These are phyloP conservation scores for Ogataea minuta DNA, from an alignment of 805 yeast species.

Conservation along the genomic window DNA sequence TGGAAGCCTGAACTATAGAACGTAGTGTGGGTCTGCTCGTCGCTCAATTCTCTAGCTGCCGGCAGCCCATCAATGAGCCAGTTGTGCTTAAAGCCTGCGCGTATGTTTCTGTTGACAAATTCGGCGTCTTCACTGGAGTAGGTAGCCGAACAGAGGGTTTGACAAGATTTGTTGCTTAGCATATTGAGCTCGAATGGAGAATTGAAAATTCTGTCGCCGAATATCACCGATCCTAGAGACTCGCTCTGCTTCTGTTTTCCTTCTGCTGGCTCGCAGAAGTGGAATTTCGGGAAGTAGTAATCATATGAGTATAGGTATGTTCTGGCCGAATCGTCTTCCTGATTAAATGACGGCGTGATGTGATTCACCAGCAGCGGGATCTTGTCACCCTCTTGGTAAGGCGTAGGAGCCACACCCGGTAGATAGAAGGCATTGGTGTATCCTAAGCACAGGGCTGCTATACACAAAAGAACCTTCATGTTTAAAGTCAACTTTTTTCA, in stretches of 20 bases:
- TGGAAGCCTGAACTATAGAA: slow-evolving; percentile 82
- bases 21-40: slow-evolving; percentile 53
- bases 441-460: slow-evolving; percentile 9
- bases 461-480: slow-evolving; percentile 9
- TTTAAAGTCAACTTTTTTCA: slow-evolving; percentile 3
- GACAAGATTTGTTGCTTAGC: slow-evolving; percentile 71
- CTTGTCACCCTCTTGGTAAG: slow-evolving; percentile 67
- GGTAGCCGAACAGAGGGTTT: slow-evolving; percentile 55
- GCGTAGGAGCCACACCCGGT: slow-evolving; percentile 96
- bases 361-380: slow-evolving; percentile 86
- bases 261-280: slow-evolving; percentile 74
- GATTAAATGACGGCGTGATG: slow-evolving; percentile 70
- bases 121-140: slow-evolving; percentile 67
- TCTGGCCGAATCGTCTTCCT: slow-evolving; percentile 42
- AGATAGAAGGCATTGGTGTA: slow-evolving; percentile 66
- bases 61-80: slow-evolving; percentile 97
- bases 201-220: slow-evolving; percentile 93
- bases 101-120: slow-evolving; percentile 75
- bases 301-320: slow-evolving; percentile 72
- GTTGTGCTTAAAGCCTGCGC: slow-evolving; percentile 81
- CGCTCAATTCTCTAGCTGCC: slow-evolving; percentile 65
- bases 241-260: slow-evolving; percentile 76
- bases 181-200: slow-evolving; percentile 84
- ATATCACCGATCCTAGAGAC: slow-evolving; percentile 86
- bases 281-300: slow-evolving; percentile 79